A percentile compares a stretch with the other conserved stretches of the same genome.
Evolutionary conservation across 2,329 filamentous ascomycete genomes (phyloP).

Genomic region (Hirsutella rhossiliensis): DNA sequence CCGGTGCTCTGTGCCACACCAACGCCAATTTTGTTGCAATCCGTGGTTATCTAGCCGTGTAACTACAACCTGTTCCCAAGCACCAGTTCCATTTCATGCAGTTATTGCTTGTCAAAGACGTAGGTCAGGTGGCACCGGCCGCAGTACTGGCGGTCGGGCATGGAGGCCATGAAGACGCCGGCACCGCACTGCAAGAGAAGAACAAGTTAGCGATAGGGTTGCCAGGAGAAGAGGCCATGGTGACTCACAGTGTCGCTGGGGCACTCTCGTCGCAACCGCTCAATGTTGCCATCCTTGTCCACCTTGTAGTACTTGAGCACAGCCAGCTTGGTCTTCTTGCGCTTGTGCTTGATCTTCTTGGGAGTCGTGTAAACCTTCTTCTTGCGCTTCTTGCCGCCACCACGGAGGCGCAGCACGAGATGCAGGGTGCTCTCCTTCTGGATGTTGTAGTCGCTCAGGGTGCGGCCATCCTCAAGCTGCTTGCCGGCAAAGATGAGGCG

Average conservation of each 20-base stretch:
- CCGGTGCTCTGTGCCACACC: conserved; percentile 30
- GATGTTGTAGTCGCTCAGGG: conserved; percentile 99
- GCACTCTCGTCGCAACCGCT: conserved; percentile 97
- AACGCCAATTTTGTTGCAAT: conserved; percentile 24
- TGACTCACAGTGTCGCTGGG: conserved; percentile 71
- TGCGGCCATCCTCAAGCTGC: conserved; percentile 99
- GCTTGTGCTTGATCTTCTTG: conserved; percentile 99
- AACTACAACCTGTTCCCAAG: conserved; percentile 18
- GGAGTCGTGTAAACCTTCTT: conserved; percentile 99
- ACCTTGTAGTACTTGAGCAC: conserved; percentile 99
- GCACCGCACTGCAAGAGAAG: conserved; percentile 66
- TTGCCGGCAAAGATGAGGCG: conserved; percentile 99
- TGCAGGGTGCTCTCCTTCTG: conserved; percentile 99
- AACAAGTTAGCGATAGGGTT: background rate
- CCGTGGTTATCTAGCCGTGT: conserved; percentile 17
- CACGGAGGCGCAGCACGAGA: conserved; percentile 93
- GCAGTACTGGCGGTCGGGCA: conserved; percentile 99
- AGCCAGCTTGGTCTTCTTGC: conserved; percentile 99
- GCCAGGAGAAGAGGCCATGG: background rate
- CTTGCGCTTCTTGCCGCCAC: conserved; percentile 99
- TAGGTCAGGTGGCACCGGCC: conserved; percentile 62
- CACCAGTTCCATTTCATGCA: conserved; percentile 14
- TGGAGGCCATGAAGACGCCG: conserved; percentile 99
- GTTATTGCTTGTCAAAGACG: conserved; percentile 58
- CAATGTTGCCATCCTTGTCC: conserved; percentile 98